These are phyloP conservation scores for Dionaea muscipula DNA, from an alignment of 179 eudicot species.

Conservation along the genomic window DNA sequence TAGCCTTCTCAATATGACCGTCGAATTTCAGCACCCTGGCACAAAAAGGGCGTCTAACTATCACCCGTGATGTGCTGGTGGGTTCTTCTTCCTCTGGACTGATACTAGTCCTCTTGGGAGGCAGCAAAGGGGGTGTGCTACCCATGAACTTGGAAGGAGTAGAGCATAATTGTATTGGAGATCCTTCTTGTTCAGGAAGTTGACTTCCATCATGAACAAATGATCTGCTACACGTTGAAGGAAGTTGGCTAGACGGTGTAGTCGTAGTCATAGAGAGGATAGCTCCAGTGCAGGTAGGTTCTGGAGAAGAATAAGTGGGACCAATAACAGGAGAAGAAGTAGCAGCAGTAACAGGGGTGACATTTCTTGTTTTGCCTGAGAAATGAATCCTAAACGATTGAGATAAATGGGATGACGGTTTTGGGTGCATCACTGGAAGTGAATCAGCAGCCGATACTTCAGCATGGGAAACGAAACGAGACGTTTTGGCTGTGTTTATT, in stretches of 20 bases:
- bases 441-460: neutral
- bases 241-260: neutral
- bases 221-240: neutral
- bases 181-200: slow-evolving; percentile 10
- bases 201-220: neutral
- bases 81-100: slow-evolving; percentile 31
- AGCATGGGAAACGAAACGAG: slow-evolving; percentile 12
- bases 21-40: slow-evolving; percentile 58
- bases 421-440: slow-evolving; percentile 7
- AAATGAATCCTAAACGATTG: slow-evolving; percentile 30
- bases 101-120: slow-evolving; percentile 42
- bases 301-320: neutral
- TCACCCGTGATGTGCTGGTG: slow-evolving; percentile 17
- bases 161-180: slow-evolving; percentile 28
- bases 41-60: slow-evolving; percentile 32
- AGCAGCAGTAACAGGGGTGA: neutral
- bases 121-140: slow-evolving; percentile 40
- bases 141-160: slow-evolving; percentile 37
- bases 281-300: neutral
- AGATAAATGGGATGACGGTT: slow-evolving; percentile 48
- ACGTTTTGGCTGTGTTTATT: slow-evolving; percentile 11
- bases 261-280: slow-evolving; percentile 3
- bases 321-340: neutral
- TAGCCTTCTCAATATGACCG: slow-evolving; percentile 27
- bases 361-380: neutral